Evolutionary conservation across 306 rosid genomes (phyloP).

Genomic region (Trifolium repens): DNA sequence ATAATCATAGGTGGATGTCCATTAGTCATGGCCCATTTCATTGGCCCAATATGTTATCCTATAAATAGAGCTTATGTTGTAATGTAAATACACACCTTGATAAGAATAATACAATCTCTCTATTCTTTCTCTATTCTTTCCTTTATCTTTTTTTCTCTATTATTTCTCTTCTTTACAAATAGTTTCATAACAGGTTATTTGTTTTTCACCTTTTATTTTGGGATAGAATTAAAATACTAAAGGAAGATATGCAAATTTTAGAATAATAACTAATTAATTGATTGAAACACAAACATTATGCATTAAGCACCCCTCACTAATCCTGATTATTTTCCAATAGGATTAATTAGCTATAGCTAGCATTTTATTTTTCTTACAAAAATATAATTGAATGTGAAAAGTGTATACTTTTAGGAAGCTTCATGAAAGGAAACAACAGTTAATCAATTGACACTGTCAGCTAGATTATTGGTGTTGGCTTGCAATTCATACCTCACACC

Average conservation of each 20-base stretch:
- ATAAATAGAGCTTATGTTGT: no score
- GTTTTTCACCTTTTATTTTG: not conserved
- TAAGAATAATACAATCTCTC: no score
- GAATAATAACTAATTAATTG: not conserved
- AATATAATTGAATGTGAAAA: slow-evolving; percentile 18
- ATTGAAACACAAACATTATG: not conserved
- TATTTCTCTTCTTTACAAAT: no score
- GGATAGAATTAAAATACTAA: slow-evolving; percentile 10
- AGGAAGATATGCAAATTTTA: not conserved
- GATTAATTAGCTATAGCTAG: not conserved
- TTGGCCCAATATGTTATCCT: no score
- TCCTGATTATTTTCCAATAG: not conserved
- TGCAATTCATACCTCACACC: slow-evolving; percentile 38
- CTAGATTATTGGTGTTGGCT: slow-evolving; percentile 37
- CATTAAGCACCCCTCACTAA: no score
- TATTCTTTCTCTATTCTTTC: no score
- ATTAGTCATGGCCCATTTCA: no score
- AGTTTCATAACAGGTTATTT: no score
- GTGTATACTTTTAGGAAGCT: slow-evolving; percentile 41
- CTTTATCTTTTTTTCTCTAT: no score
- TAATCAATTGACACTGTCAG: slow-evolving; percentile 20
- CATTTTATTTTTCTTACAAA: not conserved
- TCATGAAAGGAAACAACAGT: slow-evolving; percentile 37
- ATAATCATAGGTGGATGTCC: no score
- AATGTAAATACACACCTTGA: no score